Base-by-base conservation (phyloP, 116 monocot genomes). In the Cymodocea nodosa region DNA sequence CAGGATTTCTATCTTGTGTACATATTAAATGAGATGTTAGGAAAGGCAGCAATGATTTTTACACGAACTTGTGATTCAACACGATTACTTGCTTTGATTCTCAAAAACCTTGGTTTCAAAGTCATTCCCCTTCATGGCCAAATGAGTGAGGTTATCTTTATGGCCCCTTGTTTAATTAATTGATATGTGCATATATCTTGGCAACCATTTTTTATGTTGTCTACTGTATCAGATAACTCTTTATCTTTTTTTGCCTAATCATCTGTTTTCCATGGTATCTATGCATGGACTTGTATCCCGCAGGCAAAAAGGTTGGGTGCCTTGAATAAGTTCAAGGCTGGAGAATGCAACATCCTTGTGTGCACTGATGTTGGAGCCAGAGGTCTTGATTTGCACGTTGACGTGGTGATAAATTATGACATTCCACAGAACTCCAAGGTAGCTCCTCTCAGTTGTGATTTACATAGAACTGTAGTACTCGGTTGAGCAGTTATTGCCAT, bases 371-470 rank as follows among this genome's bases (percentile, higher is more conserved):
- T 94, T 56, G 85, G 84, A 40, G 90, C 90, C 50, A 80, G 94
- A 73, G 90, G 94, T 63, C 90, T 94, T 56, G 94, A 94, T 67
- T 84, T 87, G 36, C 72, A 84, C 35, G 94, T 94, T 60, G 84
- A 94, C 67, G 25, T 94, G 60, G 94, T 94, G 13, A 90, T 94
- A 44, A 94, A 94, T 70, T 94, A 94, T 76, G 90, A 94, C 35
- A 90, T 94, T 23, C 94, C 90, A 1, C 70, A 73, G 19, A 87
- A 90, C 67, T 87, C 94, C 11, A 94, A 94, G 94, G 94, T 94
- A 37, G 22, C 22, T 67, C 51, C 44, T 36, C 0, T 23, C 72
- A 37, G 37, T 37, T 37, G 6, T 37, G 37, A 37, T 37, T 2
- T 4, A 6, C 37, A 37, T 37, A 37, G 37, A 37, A 37, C 37